A percentile compares a stretch with the other conserved stretches of the same genome.
Conservation (phyloP, 2,329 filamentous ascomycete species). For the Xylariaceae sp. region DNA sequence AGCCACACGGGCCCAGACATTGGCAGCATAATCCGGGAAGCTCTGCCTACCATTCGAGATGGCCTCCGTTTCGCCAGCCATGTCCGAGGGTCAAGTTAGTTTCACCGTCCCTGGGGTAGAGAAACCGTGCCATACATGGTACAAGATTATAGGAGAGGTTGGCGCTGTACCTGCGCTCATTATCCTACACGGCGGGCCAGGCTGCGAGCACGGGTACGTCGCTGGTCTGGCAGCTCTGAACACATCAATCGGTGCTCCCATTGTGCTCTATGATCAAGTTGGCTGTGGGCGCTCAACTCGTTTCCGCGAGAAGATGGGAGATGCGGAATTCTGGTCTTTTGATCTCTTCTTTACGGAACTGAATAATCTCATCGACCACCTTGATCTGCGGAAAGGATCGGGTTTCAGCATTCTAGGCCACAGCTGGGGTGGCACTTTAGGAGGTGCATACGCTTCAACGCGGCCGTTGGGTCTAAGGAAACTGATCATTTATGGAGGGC, state of each 20-base stretch:
- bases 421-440: background rate
- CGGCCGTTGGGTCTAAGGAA: background rate
- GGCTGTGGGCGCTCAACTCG: background rate
- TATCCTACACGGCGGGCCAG: background rate
- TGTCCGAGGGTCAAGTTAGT: background rate
- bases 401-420: background rate
- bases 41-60: too few species aligned
- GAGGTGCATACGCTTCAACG: background rate
- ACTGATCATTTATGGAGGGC: background rate
- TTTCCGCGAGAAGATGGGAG: background rate
- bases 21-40: too few species aligned
- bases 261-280: background rate
- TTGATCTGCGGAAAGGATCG: background rate
- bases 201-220: background rate
- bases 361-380: background rate
- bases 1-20: too few species aligned
- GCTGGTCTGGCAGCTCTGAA: background rate
- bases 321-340: background rate
- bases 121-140: background rate
- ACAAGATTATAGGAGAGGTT: background rate
- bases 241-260: background rate
- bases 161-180: background rate
- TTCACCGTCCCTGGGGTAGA: background rate
- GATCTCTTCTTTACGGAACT: background rate
- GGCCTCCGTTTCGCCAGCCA: background rate